phyloP scores from a whole-genome alignment of 140 eudicot species.

The Oenanthe javanica region DNA sequence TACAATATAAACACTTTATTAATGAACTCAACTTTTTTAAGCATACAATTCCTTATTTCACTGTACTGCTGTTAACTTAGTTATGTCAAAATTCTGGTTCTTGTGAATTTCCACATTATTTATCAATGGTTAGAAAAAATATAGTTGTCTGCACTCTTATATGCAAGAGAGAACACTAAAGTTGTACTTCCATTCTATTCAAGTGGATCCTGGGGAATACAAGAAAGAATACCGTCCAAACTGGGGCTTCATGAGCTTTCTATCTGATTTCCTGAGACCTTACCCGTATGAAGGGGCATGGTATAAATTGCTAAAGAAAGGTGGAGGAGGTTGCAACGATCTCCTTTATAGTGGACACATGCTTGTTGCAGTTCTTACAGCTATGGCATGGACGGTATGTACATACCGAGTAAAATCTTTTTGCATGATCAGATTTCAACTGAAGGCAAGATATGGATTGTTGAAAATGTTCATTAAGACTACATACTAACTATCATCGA shows the following conservation, averaged over 20 bases:
- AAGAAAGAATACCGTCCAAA: constrained; percentile 46
- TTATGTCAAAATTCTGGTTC: neutral
- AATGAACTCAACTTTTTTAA: too few relatives aligned
- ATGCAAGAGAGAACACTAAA: neutral
- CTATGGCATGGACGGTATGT: constrained; percentile 99
- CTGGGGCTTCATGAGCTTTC: constrained; percentile 93
- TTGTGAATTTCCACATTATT: neutral
- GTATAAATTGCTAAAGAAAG: constrained; percentile 80
- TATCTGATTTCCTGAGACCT: constrained; percentile 78
- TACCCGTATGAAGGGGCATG: constrained; percentile 61
- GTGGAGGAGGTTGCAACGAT: constrained; percentile 97
- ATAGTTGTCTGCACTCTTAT: neutral
- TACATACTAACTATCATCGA: neutral
- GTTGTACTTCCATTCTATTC: constrained; percentile 10
- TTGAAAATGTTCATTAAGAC: neutral
- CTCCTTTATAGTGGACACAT: constrained; percentile 94
- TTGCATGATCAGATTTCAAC: neutral
- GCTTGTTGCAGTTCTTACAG: constrained; percentile 95
- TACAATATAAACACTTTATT: too few relatives aligned
- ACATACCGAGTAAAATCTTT: neutral
- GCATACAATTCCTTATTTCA: too few relatives aligned
- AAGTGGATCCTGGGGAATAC: constrained; percentile 46
- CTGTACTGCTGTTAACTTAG: neutral
- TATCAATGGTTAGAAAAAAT: neutral
- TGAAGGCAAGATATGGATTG: neutral